Percentiles rank a stretch among this genome's conserved stretches.
These are phyloP conservation scores for Trypanosoma theileri DNA, from an alignment of 208 protist genomes.

Conservation along the genomic window DNA sequence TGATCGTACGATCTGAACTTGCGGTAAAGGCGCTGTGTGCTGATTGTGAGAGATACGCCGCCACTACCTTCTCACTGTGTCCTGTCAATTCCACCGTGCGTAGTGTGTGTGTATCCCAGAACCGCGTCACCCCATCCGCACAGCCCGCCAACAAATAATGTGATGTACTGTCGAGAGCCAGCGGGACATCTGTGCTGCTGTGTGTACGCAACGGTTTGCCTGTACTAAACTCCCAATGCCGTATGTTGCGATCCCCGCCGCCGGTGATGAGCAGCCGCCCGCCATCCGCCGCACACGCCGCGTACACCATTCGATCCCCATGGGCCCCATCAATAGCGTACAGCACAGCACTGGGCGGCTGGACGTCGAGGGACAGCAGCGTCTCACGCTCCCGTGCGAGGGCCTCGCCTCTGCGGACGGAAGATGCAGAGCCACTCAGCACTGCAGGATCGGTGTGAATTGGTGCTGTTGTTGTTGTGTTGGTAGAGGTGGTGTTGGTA, in stretches of 20 bases:
- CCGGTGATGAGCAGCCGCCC: conserved; percentile 40
- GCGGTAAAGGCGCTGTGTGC: conserved; percentile 63
- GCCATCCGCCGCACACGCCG: conserved; percentile 40
- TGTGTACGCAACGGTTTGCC: conserved; percentile 20
- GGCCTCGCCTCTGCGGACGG: too few species aligned
- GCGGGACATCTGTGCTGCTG: conserved; percentile 43
- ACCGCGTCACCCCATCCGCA: conserved; percentile 59
- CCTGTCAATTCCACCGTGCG: conserved; percentile 61
- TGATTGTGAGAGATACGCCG: conserved; percentile 56
- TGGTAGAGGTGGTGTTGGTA: too few species aligned
- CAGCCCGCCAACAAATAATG: conserved; percentile 66
- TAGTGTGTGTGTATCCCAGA: conserved; percentile 61
- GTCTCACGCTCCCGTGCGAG: too few species aligned
- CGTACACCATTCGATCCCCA: conserved; percentile 42
- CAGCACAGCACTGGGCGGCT: conserved; percentile 22
- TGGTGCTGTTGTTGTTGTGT: conserved; percentile 7
- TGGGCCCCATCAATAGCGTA: conserved; percentile 40
- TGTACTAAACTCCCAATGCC: conserved; percentile 45
- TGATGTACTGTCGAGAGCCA: conserved; percentile 45
- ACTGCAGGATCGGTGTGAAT: neutral
- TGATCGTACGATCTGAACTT: conserved; percentile 69
- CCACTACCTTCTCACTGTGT: conserved; percentile 66
- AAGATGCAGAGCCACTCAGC: too few species aligned
- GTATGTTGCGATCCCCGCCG: conserved; percentile 55
- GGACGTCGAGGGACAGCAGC: neutral